phyloP scores from a whole-genome alignment of 176 grass and related monocot species.

The Lolium multiflorum region DNA sequence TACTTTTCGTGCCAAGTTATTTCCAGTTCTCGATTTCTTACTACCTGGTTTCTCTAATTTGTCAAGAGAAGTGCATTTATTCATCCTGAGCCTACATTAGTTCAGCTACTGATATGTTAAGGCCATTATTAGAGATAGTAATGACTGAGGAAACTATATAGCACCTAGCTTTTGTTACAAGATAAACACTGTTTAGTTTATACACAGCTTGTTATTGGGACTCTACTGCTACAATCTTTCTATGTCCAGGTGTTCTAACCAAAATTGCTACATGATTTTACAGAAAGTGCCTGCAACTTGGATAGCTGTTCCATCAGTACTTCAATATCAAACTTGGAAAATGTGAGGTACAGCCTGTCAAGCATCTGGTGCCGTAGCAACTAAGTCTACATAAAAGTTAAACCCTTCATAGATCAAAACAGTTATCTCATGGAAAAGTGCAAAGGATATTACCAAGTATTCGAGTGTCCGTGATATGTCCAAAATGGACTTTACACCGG shows the following conservation, averaged over 20 bases:
- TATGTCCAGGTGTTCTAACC: not conserved
- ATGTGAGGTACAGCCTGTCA: not conserved
- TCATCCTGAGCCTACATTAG: not conserved
- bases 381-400: slow-evolving; percentile 19
- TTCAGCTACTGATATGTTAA: slow-evolving; percentile 7
- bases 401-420: slow-evolving; percentile 8
- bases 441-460: slow-evolving; percentile 64
- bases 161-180: not conserved
- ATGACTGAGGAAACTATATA: not conserved
- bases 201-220: slow-evolving; percentile 1
- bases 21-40: not conserved
- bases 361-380: slow-evolving; percentile 11
- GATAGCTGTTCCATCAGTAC: not conserved
- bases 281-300: not conserved
- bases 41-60: not conserved
- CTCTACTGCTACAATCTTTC: not conserved
- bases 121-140: not conserved
- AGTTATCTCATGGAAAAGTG: slow-evolving; percentile 1
- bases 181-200: not conserved
- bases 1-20: not conserved
- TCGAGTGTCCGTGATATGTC: slow-evolving; percentile 91
- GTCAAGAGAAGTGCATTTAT: not conserved
- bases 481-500: slow-evolving; percentile 96
- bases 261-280: slow-evolving; percentile 18
- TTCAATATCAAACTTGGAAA: not conserved